These are phyloP conservation scores for Dalbergia oliveri DNA, from an alignment of 306 rosid species.

Conservation along the genomic window DNA sequence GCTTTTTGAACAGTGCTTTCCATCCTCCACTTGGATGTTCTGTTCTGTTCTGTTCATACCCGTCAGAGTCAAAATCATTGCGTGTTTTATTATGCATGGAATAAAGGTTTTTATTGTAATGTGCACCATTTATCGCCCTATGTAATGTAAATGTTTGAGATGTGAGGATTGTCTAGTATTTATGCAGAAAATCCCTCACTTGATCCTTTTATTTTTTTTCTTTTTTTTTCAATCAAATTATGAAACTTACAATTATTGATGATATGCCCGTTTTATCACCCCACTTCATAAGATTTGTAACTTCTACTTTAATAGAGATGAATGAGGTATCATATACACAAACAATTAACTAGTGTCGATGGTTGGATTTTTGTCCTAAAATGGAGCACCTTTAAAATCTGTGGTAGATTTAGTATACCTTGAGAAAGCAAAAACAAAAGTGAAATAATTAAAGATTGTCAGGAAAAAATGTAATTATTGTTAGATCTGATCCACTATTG, in stretches of 20 bases:
- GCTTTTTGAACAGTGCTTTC: constrained; percentile 18
- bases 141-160: constrained; percentile 45
- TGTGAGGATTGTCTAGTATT: constrained; percentile 46
- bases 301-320: neutral
- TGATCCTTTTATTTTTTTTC: neutral
- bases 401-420: no score
- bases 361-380: no score
- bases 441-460: no score
- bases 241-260: constrained; percentile 11
- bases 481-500: neutral
- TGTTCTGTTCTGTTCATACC: constrained; percentile 7
- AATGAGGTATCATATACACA: no score
- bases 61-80: constrained; percentile 59
- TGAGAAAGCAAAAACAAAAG: no score
- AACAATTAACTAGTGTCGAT: no score
- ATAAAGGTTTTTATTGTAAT: constrained; percentile 57
- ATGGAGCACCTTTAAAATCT: no score
- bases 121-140: constrained; percentile 54
- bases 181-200: constrained; percentile 41
- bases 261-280: neutral
- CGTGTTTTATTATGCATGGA: constrained; percentile 95
- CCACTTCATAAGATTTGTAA: neutral
- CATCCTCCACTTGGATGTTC: neutral
- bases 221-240: constrained; percentile 1
- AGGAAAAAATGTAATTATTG: no score